Conservation (phyloP, 2,329 filamentous ascomycete genomes). For the Lizonia empirigonia region DNA sequence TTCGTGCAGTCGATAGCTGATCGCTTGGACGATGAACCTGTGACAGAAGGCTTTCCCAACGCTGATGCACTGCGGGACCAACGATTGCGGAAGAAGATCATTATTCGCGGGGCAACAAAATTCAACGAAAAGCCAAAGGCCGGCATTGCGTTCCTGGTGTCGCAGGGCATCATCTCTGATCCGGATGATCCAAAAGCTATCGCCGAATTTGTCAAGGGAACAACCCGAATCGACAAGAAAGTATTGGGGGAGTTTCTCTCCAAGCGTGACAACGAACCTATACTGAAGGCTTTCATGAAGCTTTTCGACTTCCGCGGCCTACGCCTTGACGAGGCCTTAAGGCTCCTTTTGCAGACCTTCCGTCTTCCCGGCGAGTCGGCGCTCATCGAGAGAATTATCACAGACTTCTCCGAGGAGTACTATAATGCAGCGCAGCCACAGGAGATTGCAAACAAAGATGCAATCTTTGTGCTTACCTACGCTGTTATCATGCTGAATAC, state of each 20-base stretch:
- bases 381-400: slow-evolving; percentile 91
- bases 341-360: slow-evolving; percentile 87
- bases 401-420: slow-evolving; percentile 85
- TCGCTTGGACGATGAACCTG: slow-evolving; percentile 73
- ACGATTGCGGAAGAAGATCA: slow-evolving; percentile 80
- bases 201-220: slow-evolving; percentile 86
- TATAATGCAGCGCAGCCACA: slow-evolving; percentile 71
- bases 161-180: slow-evolving; percentile 83
- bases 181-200: slow-evolving; percentile 75
- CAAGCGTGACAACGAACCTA: slow-evolving; percentile 84
- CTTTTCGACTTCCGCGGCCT: slow-evolving; percentile 88
- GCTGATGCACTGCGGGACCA: slow-evolving; percentile 69
- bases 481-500: slow-evolving; percentile 98
- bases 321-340: slow-evolving; percentile 86
- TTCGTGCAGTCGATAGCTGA: slow-evolving; percentile 93
- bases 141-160: slow-evolving; percentile 82
- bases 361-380: slow-evolving; percentile 90
- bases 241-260: slow-evolving; percentile 90
- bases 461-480: slow-evolving; percentile 88
- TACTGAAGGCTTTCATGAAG: slow-evolving; percentile 82
- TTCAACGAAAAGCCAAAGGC: slow-evolving; percentile 96
- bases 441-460: slow-evolving; percentile 82
- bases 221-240: slow-evolving; percentile 86
- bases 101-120: slow-evolving; percentile 84
- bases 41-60: slow-evolving; percentile 69